These are phyloP conservation scores for Lolium perenne DNA, from an alignment of 176 grass and related monocot genomes.

Conservation along the genomic window DNA sequence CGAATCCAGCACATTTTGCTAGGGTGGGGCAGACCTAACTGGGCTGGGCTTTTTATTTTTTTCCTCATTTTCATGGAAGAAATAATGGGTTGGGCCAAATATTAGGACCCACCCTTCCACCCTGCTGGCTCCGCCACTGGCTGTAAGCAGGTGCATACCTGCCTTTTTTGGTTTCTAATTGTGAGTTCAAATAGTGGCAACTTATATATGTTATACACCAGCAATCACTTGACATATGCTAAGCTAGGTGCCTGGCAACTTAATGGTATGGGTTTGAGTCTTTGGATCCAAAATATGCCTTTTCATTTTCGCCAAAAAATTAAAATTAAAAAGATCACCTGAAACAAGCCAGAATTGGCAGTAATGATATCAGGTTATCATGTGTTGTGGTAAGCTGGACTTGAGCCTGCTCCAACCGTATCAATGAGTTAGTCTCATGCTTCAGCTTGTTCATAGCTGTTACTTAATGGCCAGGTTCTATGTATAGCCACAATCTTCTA, in stretches of 20 bases:
- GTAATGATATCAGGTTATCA: conserved; percentile 9
- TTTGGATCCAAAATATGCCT: neutral
- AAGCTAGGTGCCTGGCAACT: neutral
- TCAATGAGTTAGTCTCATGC: neutral
- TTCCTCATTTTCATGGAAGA: too few species aligned
- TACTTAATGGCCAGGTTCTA: neutral
- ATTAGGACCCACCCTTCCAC: too few species aligned
- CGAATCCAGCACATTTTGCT: too few species aligned
- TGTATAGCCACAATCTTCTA: neutral
- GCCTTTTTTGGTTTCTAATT: neutral
- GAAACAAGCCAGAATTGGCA: neutral
- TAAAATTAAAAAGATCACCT: conserved; percentile 8
- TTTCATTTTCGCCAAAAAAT: neutral
- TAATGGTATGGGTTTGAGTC: neutral
- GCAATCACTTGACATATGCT: neutral
- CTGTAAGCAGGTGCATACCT: neutral
- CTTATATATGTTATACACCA: neutral
- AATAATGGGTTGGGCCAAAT: too few species aligned
- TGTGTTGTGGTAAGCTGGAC: neutral
- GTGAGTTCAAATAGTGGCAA: neutral
- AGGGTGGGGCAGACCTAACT: too few species aligned
- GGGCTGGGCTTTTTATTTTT: too few species aligned
- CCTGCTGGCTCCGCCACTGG: neutral
- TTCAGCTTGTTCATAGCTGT: neutral
- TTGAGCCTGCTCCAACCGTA: neutral